A percentile compares a stretch with the other conserved stretches of the same genome.
Conservation (phyloP, 1,284 basidiomycete species). For the Malassezia yamatoensis region DNA sequence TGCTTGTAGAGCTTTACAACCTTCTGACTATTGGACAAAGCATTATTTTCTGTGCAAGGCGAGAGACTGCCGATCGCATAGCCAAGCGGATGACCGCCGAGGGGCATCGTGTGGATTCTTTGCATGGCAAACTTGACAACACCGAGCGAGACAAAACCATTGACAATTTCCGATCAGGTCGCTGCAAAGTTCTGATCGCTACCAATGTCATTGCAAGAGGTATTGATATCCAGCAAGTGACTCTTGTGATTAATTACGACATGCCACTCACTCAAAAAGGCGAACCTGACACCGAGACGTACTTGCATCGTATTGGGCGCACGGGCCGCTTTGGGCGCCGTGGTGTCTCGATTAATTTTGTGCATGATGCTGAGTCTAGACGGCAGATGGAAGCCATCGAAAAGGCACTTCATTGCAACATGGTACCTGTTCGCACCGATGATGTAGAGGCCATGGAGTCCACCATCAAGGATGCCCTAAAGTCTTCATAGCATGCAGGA, state of each 20-base stretch:
- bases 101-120: conserved; percentile 88
- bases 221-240: conserved; percentile 97
- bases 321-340: conserved; percentile 46
- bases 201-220: conserved; percentile 97
- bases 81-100: conserved; percentile 79
- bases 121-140: conserved; percentile 88
- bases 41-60: conserved; percentile 77
- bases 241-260: conserved; percentile 73
- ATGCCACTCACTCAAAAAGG: conserved; percentile 59
- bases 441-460: conserved; percentile 46
- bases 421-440: conserved; percentile 39
- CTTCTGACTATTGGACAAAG: conserved; percentile 88
- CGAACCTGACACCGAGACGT: conserved; percentile 84
- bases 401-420: conserved; percentile 37
- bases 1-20: conserved; percentile 80
- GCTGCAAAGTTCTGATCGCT: conserved; percentile 93
- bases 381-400: conserved; percentile 43
- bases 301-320: conserved; percentile 85
- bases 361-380: conserved; percentile 42
- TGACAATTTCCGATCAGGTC: conserved; percentile 88
- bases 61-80: conserved; percentile 84
- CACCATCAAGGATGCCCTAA: conserved; percentile 43
- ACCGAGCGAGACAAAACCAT: conserved; percentile 81
- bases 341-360: conserved; percentile 48
- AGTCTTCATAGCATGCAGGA: conserved; percentile 13